phyloP scores from a whole-genome alignment of 345 rosid species.

The Salix arbutifolia region DNA sequence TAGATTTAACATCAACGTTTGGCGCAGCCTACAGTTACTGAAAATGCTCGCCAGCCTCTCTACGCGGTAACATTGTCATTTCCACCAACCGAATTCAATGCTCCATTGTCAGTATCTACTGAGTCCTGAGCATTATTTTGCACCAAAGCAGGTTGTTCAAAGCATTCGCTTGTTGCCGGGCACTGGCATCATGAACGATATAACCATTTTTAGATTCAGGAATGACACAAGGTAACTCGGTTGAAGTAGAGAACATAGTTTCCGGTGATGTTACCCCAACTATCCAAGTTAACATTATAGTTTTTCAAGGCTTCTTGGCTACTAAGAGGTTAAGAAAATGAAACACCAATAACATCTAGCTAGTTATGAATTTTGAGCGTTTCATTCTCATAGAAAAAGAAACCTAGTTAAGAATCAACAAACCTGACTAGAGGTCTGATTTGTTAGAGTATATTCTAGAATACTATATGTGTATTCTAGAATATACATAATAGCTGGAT shows the following conservation, averaged over 20 bases:
- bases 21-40: background rate
- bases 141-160: conserved; percentile 23
- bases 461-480: too few relatives aligned
- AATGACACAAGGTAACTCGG: background rate
- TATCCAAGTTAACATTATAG: background rate
- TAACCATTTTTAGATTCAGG: background rate
- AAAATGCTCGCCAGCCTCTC: conserved; percentile 15
- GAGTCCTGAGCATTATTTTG: conserved; percentile 26
- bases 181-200: conserved; percentile 24
- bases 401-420: conserved; percentile 18
- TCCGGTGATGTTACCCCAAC: background rate
- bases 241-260: background rate
- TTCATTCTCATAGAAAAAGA: background rate
- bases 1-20: background rate
- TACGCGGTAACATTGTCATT: conserved; percentile 19
- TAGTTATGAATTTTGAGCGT: background rate
- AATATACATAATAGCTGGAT: too few relatives aligned
- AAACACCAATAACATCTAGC: background rate
- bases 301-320: background rate
- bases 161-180: conserved; percentile 19
- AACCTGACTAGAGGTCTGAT: conserved; percentile 43
- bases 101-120: conserved; percentile 18
- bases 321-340: background rate
- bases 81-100: conserved; percentile 17
- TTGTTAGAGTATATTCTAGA: background rate